phyloP scores from a whole-genome alignment of 2,329 filamentous ascomycete species.

The Aschersonia sp. region DNA sequence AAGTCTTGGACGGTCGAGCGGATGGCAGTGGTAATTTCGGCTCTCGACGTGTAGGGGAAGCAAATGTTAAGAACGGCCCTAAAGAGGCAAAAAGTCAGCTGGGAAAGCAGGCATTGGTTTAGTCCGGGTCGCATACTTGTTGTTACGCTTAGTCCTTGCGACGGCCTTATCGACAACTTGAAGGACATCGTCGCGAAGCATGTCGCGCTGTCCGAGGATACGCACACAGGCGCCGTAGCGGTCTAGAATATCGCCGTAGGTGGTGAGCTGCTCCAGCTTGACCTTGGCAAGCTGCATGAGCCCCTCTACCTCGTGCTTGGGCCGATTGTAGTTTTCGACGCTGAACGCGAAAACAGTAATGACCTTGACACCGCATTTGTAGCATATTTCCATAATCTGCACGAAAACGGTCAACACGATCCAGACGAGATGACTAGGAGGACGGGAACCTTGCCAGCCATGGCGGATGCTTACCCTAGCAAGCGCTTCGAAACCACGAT shows the following conservation, averaged over 20 bases:
- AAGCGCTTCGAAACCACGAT: slow-evolving; percentile 87
- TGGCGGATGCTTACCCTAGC: slow-evolving; percentile 52
- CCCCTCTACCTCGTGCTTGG: slow-evolving; percentile 90
- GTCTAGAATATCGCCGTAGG: slow-evolving; percentile 86
- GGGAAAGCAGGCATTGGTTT: no score
- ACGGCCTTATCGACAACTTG: slow-evolving; percentile 78
- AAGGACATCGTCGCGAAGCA: slow-evolving; percentile 77
- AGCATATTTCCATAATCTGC: slow-evolving; percentile 90
- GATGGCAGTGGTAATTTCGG: slow-evolving; percentile 87
- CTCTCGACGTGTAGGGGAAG: slow-evolving; percentile 91
- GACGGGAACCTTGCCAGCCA: background rate
- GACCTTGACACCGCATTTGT: slow-evolving; percentile 90
- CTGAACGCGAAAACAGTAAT: slow-evolving; percentile 98
- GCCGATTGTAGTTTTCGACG: slow-evolving; percentile 97
- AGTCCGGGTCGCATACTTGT: slow-evolving; percentile 36
- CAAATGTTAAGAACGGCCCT: slow-evolving; percentile 72
- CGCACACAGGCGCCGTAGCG: slow-evolving; percentile 81
- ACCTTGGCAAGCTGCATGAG: slow-evolving; percentile 97
- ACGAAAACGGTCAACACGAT: background rate
- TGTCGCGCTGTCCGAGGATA: slow-evolving; percentile 68
- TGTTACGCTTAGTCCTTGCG: slow-evolving; percentile 76
- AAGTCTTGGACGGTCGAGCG: slow-evolving; percentile 79
- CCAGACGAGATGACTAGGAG: background rate
- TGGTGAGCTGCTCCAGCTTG: slow-evolving; percentile 79
- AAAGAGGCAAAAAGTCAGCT: slow-evolving; percentile 2